Evolutionary conservation across 2,329 filamentous ascomycete genomes (phyloP), one percentile per base, ranked within the genome.

Genomic region (Chaetomium sp.): DNA sequence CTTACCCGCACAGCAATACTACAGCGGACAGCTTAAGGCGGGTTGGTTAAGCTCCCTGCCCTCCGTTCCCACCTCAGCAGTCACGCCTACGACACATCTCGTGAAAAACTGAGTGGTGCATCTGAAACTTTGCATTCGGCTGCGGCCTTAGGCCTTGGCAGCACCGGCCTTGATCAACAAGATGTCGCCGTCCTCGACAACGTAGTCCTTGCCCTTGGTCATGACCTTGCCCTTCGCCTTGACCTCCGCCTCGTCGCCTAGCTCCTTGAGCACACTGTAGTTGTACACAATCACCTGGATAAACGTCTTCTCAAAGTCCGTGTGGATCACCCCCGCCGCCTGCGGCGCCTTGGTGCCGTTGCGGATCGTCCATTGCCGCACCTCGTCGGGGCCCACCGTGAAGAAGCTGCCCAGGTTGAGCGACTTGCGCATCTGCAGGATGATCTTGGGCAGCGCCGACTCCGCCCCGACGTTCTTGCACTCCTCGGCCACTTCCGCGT

Each of bases 281-380:
- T 96, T 97, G 77, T 95, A 97, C 35, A 96, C 91, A 61, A 99
- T 81, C 61, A 81, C 88, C 76, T 99, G 95, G 67, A 99, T 99
- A 71, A 99, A 99, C 0, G 95, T 99, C 85, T 99, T 99, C 75
- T 99, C 94, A 64, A 99, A 97, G 71, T 99, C 94, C 64, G 87
- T 89, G 76, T 99, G 94, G 65, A 99, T 99, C 61, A 99, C 94
- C 80, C 94, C 94, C 40, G 94, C 94, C 47, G 94, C 94, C 69
- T 95, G 88, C 14, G 94, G 94, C n/a, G 94, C 94, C 79, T 99
- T 99, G 70, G 87, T 96, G 65, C 91, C 91, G 68, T 89, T 91
- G 57, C 94, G 85, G 70, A 99, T 90, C 33, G 94, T 99, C 95
- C 94, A 99, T 77, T 99, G 94, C 66, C 94, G 84, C 62, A 99